phyloP scores from a whole-genome alignment of 345 rosid species.

The Populus simonii region DNA sequence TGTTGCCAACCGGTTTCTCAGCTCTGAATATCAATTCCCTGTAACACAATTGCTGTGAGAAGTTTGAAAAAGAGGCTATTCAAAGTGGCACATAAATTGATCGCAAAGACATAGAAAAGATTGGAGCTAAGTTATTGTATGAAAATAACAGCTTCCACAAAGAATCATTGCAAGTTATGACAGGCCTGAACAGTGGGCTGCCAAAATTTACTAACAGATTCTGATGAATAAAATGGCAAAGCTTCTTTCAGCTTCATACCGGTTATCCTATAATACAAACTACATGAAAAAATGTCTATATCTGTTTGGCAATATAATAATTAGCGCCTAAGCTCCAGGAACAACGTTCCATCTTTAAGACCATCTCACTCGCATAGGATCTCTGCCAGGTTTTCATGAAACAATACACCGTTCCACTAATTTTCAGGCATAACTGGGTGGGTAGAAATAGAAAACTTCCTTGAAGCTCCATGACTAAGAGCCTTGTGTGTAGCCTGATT shows the following conservation, averaged over 20 bases:
- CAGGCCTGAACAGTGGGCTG: neutral
- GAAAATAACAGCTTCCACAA: neutral
- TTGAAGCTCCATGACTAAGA: slow-evolving; percentile 17
- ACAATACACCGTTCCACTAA: neutral
- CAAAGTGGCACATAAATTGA: neutral
- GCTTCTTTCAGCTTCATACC: neutral
- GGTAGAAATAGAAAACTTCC: neutral
- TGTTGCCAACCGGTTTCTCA: neutral
- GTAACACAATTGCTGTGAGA: neutral
- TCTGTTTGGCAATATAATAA: no score
- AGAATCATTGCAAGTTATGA: neutral
- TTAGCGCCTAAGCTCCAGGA: no score
- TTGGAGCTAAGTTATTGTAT: neutral
- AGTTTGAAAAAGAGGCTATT: neutral
- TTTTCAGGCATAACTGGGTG: slow-evolving; percentile 2
- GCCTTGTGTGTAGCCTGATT: slow-evolving; percentile 17
- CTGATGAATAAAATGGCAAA: neutral
- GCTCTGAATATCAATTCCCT: neutral
- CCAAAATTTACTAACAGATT: neutral
- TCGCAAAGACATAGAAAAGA: neutral
- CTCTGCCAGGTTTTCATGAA: neutral
- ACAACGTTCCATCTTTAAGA: neutral
- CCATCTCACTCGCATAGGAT: neutral
- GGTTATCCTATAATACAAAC: no score
- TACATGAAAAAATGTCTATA: neutral